Evolutionary conservation across 768 basidiomycete genomes (phyloP), one percentile per base, ranked within the genome.

Genomic region (Agrocybe chaxingu): DNA sequence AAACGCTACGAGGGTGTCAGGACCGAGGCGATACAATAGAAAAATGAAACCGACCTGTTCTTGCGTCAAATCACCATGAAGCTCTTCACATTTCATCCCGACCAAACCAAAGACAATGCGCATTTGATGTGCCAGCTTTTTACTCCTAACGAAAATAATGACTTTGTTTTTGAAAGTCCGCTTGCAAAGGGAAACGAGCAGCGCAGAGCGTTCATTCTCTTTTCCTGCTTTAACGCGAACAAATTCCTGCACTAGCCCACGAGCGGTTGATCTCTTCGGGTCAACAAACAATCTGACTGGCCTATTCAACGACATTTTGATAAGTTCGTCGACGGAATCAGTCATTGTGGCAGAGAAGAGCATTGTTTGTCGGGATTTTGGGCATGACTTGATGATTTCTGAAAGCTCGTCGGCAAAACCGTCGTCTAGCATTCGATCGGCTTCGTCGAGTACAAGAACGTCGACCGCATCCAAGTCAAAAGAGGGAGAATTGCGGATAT

Each of bases 291-390:
- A 77, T 39, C 95, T 81, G 7, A 95, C 91, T 4, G 97, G 97
- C 65, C 88, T 93, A 66, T 92, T 88, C 43, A 98, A 71, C 9
- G 91, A 92, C 79, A 98, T 87, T 62, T 84, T 85, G 50, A 98
- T 89, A 42, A 99, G 80, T 62, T 94, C 87, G 59, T 97, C 92
- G 7, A 98, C 89, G 1, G 89, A 88, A 67, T 99, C 97, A 3
- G 95, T 98, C 89, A 98, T 98, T 1, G 97, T 99, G 2, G 97
- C 97, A 0, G 94, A 97, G 70, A 99, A 99, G 34, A 99, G 77
- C 93, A 99, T 96, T 3, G 97, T 98, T 66, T 98, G 97, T 34
- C 97, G 82, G 19, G 88, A 87, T 16, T 69, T 68, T 1, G 94
- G 94, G 64, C 94, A 97, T 12, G 89, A 81, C 60, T 85, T 87